A percentile compares a stretch with the other conserved stretches of the same genome.
These are phyloP conservation scores for Brachypodium distachyon DNA, from an alignment of 202 grass and related monocot genomes.

Conservation along the genomic window DNA sequence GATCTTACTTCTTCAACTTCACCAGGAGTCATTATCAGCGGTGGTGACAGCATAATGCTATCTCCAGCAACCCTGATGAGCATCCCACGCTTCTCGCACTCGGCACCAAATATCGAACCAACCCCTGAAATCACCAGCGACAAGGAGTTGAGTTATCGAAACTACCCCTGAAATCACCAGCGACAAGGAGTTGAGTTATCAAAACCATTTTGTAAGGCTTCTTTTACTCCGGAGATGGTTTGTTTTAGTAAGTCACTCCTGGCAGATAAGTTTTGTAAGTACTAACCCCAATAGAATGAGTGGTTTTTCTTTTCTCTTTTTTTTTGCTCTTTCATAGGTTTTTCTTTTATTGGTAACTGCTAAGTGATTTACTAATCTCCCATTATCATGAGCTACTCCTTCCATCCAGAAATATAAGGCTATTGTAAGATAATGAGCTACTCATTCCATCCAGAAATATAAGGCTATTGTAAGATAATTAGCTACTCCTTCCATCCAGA, in stretches of 20 bases:
- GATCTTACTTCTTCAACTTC: conserved; percentile 85
- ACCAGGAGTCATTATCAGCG: conserved; percentile 53
- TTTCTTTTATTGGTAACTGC: background rate
- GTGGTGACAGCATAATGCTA: conserved; percentile 89
- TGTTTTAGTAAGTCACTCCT: background rate
- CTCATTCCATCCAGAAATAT: too few relatives aligned
- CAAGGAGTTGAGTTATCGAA: background rate
- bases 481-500: too few relatives aligned
- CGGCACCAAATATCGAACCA: conserved; percentile 72
- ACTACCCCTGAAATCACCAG: conserved; percentile 58
- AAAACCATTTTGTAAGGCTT: background rate
- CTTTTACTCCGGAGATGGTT: background rate
- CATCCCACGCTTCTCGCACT: conserved; percentile 89
- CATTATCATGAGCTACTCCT: too few relatives aligned
- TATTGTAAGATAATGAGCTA: too few relatives aligned
- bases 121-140: conserved; percentile 53
- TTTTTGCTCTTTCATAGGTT: too few relatives aligned
- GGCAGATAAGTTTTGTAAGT: background rate
- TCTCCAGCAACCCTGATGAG: conserved; percentile 83
- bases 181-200: background rate
- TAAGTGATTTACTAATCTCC: background rate
- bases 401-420: too few relatives aligned
- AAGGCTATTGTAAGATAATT: too few relatives aligned
- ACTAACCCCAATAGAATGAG: background rate
- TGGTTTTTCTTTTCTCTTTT: background rate